phyloP scores from a whole-genome alignment of 2,329 filamentous ascomycete species.

The Botrytis fabae region DNA sequence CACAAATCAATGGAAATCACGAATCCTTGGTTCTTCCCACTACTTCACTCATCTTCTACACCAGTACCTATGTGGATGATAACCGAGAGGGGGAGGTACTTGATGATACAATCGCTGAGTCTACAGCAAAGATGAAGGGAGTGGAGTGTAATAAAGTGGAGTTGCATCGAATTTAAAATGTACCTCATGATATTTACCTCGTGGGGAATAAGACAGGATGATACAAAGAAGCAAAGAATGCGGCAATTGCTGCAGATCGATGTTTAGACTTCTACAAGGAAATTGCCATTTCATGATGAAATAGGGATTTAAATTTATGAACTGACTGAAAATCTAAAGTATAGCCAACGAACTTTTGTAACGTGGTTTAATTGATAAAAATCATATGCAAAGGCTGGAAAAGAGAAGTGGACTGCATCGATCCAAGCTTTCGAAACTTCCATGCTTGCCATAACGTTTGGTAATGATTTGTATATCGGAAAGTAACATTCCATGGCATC shows the following conservation, averaged over 20 bases:
- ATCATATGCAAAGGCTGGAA: neutral
- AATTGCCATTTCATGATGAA: neutral
- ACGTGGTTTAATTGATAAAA: neutral
- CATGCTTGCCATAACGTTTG: neutral
- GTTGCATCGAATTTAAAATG: constrained; percentile 45
- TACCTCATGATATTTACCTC: constrained; percentile 50
- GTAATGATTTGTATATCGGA: neutral
- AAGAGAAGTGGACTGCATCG: neutral
- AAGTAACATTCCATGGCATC: neutral
- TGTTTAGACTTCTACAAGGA: neutral
- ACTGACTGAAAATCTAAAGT: neutral
- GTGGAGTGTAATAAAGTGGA: constrained; percentile 45
- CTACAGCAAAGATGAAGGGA: constrained; percentile 42
- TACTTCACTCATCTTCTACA: constrained; percentile 43
- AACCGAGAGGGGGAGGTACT: constrained; percentile 45
- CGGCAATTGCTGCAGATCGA: constrained; percentile 24
- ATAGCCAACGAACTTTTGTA: neutral
- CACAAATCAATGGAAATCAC: constrained; percentile 35
- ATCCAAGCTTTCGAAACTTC: neutral
- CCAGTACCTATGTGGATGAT: constrained; percentile 45
- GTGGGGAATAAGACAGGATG: constrained; percentile 46
- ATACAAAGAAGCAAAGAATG: constrained; percentile 40
- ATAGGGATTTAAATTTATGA: neutral
- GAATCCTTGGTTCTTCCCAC: constrained; percentile 45
- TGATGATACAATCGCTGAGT: constrained; percentile 43